phyloP scores from a whole-genome alignment of 768 basidiomycete genomes.

The Psilocybe cubensis region DNA sequence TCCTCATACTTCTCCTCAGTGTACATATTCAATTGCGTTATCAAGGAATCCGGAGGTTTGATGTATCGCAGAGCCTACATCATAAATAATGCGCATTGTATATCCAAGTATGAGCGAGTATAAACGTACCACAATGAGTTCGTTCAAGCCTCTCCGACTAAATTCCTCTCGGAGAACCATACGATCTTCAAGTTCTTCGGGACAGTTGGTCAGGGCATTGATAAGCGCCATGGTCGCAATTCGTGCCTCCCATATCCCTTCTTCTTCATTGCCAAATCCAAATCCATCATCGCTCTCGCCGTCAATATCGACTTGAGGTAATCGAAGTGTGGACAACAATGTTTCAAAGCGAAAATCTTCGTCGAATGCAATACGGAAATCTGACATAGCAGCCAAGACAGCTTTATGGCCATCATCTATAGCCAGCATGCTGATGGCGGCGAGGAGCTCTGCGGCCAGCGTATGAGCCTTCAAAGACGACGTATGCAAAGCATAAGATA shows the following conservation, averaged over 20 bases:
- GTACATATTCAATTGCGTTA: constrained; percentile 83
- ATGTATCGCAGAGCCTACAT: constrained; percentile 72
- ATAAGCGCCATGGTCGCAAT: constrained; percentile 76
- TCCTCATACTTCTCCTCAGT: constrained; percentile 91
- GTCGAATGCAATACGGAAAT: constrained; percentile 70
- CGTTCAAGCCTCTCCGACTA: constrained; percentile 78
- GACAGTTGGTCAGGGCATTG: constrained; percentile 79
- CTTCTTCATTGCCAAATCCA: constrained; percentile 55
- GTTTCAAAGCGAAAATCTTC: constrained; percentile 84
- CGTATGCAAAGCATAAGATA: constrained; percentile 71
- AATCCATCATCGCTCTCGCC: constrained; percentile 32
- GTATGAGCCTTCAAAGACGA: constrained; percentile 71
- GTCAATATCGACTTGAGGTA: constrained; percentile 49
- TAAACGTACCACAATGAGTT: constrained; percentile 76
- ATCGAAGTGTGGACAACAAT: constrained; percentile 63
- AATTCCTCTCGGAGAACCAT: constrained; percentile 84
- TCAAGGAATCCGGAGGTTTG: constrained; percentile 69
- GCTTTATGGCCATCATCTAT: constrained; percentile 70
- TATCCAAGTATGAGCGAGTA: neutral
- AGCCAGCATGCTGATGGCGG: constrained; percentile 81
- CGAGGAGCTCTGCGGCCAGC: constrained; percentile 76
- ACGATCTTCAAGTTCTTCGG: constrained; percentile 78
- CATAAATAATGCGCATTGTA: neutral
- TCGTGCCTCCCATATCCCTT: constrained; percentile 82
- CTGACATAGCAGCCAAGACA: constrained; percentile 79